A percentile compares a stretch with the other conserved stretches of the same genome.
These are phyloP conservation scores for Malassezia obtusa DNA, from an alignment of 1,284 basidiomycete species.

Conservation along the genomic window DNA sequence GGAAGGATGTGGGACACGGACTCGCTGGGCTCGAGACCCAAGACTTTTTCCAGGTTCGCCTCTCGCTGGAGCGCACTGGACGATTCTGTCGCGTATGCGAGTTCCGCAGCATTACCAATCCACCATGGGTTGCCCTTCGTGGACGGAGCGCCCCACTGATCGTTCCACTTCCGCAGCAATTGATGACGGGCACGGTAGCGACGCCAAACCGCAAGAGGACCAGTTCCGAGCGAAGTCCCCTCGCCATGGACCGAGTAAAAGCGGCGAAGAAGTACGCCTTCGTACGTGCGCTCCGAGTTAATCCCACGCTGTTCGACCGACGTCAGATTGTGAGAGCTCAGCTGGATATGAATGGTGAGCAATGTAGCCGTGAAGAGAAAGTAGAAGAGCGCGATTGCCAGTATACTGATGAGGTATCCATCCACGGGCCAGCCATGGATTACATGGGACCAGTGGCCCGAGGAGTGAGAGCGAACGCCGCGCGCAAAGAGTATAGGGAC, in stretches of 20 bases:
- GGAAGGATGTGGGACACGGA: background rate
- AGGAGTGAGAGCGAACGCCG: constrained; percentile 18
- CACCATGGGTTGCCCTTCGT: constrained; percentile 78
- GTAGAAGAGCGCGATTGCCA: constrained; percentile 59
- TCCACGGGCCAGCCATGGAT: constrained; percentile 51
- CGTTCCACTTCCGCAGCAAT: constrained; percentile 56
- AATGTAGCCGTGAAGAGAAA: constrained; percentile 60
- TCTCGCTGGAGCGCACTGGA: constrained; percentile 1
- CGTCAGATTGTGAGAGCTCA: constrained; percentile 61
- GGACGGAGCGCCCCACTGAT: constrained; percentile 63
- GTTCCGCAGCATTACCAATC: constrained; percentile 51
- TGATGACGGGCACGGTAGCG: background rate
- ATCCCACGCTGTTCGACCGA: constrained; percentile 66
- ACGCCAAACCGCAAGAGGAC: constrained; percentile 3
- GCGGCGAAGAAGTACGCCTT: constrained; percentile 52
- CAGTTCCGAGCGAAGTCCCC: constrained; percentile 10
- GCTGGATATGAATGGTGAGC: constrained; percentile 55
- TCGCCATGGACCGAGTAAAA: constrained; percentile 23
- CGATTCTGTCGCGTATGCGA: constrained; percentile 3
- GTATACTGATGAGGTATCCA: constrained; percentile 59
- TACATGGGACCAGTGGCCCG: background rate
- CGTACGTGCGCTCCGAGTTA: constrained; percentile 57
- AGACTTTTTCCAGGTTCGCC: constrained; percentile 2
- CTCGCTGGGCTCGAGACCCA: background rate
- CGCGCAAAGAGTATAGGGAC: constrained; percentile 46